phyloP scores from a whole-genome alignment of 192 early-diverging fungal genomes.

The Backusella sp. region DNA sequence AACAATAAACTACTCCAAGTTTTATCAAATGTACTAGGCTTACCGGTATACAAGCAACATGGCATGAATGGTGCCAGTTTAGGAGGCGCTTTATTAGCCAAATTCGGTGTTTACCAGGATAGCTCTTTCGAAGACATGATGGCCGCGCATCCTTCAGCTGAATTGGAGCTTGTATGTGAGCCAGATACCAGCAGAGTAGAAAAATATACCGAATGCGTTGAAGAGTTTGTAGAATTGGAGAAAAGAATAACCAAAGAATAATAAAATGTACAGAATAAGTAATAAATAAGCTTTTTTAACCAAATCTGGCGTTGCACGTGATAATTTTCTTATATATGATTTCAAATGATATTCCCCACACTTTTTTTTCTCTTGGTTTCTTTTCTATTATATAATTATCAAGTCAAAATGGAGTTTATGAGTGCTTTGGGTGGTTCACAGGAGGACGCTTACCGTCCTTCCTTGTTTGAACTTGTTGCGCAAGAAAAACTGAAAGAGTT shows the following conservation, averaged over 20 bases:
- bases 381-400: neutral
- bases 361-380: neutral
- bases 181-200: slow-evolving; percentile 11
- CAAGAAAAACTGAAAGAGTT: slow-evolving; percentile 82
- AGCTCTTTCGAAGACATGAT: slow-evolving; percentile 31
- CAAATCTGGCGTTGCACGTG: neutral
- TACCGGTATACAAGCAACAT: slow-evolving; percentile 54
- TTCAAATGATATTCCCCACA: slow-evolving; percentile 10
- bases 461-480: slow-evolving; percentile 88
- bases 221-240: slow-evolving; percentile 22
- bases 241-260: neutral
- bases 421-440: slow-evolving; percentile 72
- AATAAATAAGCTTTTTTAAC: neutral
- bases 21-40: slow-evolving; percentile 71
- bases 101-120: slow-evolving; percentile 25
- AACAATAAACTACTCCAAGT: slow-evolving; percentile 59
- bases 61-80: slow-evolving; percentile 56
- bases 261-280: neutral
- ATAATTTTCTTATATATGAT: neutral
- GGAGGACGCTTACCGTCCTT: slow-evolving; percentile 76
- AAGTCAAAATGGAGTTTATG: slow-evolving; percentile 78
- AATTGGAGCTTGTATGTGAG: slow-evolving; percentile 17
- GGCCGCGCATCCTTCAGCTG: slow-evolving; percentile 9
- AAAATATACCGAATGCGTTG: slow-evolving; percentile 12
- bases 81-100: slow-evolving; percentile 60